Evolutionary conservation across 2,329 filamentous ascomycete genomes (phyloP), one percentile per base, ranked within the genome.

Genomic region (Fusarium ambrosium): DNA sequence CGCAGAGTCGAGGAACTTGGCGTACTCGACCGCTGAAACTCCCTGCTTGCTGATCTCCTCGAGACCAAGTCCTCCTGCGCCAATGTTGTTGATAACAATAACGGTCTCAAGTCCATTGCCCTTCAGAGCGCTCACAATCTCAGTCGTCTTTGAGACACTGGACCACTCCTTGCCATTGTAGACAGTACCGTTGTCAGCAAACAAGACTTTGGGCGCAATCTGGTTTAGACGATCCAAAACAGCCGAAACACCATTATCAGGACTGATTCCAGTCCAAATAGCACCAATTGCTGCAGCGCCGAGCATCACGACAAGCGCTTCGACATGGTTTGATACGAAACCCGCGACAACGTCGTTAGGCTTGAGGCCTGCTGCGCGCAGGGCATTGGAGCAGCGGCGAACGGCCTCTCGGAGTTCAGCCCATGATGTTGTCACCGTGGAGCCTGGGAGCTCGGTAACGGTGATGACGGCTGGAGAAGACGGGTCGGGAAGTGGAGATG

Each of bases 91-190:
- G 79, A 98, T 92, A 2, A 98, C 85, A 14, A 98, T 88, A 14
- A 96, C 91, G 5, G 89, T 88, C 78, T 92, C 87, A 14, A 98
- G 85, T 2, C 89, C 91, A 2, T 88, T 87, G 10, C 81, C 80
- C 66, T 84, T 83, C 62, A 98, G 85, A 11, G 88, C 90, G 0
- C 88, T 85, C 7, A 92, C 90, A 69, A 99, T 93, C 75, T 97
- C 92, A n/a, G 85, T 86, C 3, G 95, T 92, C 84, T 98, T 98
- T 59, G 88, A 86, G 39, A 92, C 88, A 72, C 94, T 92, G n/a
- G 93, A 89, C 87, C 97, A 97, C 41, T 92, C 89, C 83, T 97
- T 97, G 71, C 95, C 95, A 81, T 98, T 98, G 84, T 98, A 98
- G 64, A 95, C 89, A 9, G 93, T 92, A 13, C 93, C 95, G 77